A percentile compares a stretch with the other conserved stretches of the same genome.
Conservation (phyloP, 2,329 filamentous ascomycete species). For the Trichoderma endophyticum region DNA sequence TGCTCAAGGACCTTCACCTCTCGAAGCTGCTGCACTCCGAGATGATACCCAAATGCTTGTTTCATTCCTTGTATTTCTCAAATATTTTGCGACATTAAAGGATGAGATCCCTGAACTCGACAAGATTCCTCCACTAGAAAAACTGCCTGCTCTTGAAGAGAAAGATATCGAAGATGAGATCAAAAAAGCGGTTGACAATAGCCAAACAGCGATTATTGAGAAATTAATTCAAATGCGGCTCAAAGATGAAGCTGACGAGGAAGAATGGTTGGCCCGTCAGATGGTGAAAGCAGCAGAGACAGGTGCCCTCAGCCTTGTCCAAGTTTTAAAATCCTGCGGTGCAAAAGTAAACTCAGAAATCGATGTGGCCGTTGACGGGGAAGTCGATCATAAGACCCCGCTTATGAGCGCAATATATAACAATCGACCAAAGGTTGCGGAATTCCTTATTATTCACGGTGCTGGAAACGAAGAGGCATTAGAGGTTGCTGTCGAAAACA, state of each 20-base stretch:
- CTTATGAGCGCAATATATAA: not conserved
- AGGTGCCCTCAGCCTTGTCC: not conserved
- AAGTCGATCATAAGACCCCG: not conserved
- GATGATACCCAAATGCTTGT: not conserved
- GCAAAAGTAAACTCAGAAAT: not conserved
- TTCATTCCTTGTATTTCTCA: not conserved
- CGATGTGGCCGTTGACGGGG: too few species aligned
- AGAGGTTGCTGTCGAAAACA: accelerated
- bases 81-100: not conserved
- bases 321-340: not conserved
- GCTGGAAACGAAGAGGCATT: not conserved
- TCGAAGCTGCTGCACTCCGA: not conserved
- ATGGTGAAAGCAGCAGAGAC: not conserved
- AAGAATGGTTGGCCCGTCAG: not conserved
- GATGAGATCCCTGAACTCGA: not conserved
- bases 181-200: accelerated
- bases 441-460: not conserved
- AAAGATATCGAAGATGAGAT: not conserved
- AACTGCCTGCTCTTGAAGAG: not conserved
- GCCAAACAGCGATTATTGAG: not conserved
- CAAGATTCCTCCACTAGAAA: not conserved
- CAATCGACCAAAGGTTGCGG: not conserved
- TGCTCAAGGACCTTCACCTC: not conserved
- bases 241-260: accelerated
- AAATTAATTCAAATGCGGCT: not conserved